A percentile compares a stretch with the other conserved stretches of the same genome.
phyloP scores from a whole-genome alignment of 352 stramenopile species.

The Phytophthora multivora region DNA sequence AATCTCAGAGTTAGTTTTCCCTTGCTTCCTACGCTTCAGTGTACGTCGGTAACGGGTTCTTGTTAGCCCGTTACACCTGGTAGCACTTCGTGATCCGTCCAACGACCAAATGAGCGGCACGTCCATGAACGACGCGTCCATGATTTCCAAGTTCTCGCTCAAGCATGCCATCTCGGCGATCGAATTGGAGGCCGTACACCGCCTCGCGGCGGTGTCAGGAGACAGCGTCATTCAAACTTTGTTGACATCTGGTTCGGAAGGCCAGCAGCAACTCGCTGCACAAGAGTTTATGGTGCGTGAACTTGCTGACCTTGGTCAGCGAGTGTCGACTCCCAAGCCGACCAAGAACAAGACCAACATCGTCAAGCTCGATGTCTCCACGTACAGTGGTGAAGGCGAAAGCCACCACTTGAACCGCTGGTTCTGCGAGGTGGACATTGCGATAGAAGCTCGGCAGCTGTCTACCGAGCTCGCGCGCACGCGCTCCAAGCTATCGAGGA shows the following conservation, averaged over 20 bases:
- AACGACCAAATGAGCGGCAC: too few relatives aligned
- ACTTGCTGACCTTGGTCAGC: slow-evolving; percentile 12
- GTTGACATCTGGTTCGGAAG: slow-evolving; percentile 1
- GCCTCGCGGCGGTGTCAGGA: slow-evolving; percentile 2
- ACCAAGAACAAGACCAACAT: slow-evolving; percentile 24
- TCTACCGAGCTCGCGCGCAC: slow-evolving; percentile 3
- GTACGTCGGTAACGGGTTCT: too few relatives aligned
- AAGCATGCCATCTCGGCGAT: too few relatives aligned
- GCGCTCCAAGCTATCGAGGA: slow-evolving; percentile 9
- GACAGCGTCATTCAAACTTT: slow-evolving; percentile 3
- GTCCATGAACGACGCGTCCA: too few relatives aligned
- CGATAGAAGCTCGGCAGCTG: slow-evolving; percentile 25
- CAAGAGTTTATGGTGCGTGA: slow-evolving; percentile 1
- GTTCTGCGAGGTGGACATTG: slow-evolving; percentile 31
- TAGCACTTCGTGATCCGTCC: too few relatives aligned
- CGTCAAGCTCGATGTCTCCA: slow-evolving; percentile 34
- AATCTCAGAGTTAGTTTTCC: neutral
- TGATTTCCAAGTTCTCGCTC: too few relatives aligned
- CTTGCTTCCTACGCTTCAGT: too few relatives aligned
- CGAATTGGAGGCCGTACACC: slow-evolving; percentile 4
- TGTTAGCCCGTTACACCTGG: too few relatives aligned
- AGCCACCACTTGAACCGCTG: slow-evolving; percentile 17
- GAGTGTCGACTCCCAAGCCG: slow-evolving; percentile 11
- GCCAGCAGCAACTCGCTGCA: neutral
- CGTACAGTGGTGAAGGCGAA: slow-evolving; percentile 20